Percentiles rank a stretch among this genome's conserved stretches.
Evolutionary conservation across 164 flowering plant genomes (phyloP).

Genomic region (Taxillus chinensis): DNA sequence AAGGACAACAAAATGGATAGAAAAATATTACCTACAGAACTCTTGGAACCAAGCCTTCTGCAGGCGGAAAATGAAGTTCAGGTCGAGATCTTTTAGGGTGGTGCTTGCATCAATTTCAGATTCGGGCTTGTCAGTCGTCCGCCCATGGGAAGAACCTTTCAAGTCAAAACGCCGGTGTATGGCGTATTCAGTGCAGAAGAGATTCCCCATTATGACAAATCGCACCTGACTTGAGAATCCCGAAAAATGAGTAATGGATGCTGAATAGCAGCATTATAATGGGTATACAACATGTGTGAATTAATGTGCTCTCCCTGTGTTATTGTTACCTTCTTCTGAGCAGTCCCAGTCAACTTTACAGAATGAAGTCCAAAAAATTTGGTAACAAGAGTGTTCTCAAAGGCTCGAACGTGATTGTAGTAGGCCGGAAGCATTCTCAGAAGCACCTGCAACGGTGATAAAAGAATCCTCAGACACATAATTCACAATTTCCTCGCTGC

Average conservation of each 20-base stretch:
- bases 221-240: conserved; percentile 33
- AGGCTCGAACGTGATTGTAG: conserved; percentile 70
- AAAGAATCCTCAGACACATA: not conserved
- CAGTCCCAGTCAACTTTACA: conserved; percentile 70
- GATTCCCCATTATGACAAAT: conserved; percentile 57
- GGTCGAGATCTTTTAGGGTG: conserved; percentile 60
- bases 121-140: conserved; percentile 42
- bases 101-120: conserved; percentile 46
- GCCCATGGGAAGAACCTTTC: conserved; percentile 62
- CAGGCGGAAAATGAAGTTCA: conserved; percentile 39
- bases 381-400: conserved; percentile 76
- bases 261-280: no score
- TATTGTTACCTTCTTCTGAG: conserved; percentile 58
- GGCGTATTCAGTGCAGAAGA: conserved; percentile 43
- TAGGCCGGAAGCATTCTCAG: conserved; percentile 83
- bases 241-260: not conserved
- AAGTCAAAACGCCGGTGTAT: conserved; percentile 51
- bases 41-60: conserved; percentile 49
- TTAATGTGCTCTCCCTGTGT: no score
- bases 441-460: conserved; percentile 37
- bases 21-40: conserved; percentile 24
- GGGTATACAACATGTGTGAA: no score
- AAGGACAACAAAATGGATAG: not conserved
- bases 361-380: conserved; percentile 84
- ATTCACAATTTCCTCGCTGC: no score